Evolutionary conservation across 140 eudicot genomes (phyloP), one percentile per base, ranked within the genome.

Genomic region (Erigeron philadelphicus): DNA sequence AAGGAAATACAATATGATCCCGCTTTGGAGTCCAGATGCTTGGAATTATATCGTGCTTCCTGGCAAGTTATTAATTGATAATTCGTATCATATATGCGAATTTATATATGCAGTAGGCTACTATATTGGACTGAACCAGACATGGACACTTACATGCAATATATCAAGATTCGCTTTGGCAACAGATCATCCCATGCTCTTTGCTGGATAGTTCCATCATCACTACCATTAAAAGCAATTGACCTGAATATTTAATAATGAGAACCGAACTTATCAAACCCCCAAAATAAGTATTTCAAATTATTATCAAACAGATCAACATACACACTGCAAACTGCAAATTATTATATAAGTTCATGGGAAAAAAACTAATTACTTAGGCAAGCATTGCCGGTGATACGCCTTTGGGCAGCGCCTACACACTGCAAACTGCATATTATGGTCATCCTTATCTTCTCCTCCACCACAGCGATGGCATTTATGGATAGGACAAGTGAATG

Each of bases 341-440:
- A 18, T 74, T 65, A 12, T 25, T 62, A 45, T 44, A n/a, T 11
- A 31, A 52, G 56, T 10, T 38, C 3, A 67, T 42, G 57, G 70
- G 41, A 15, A 15, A 73, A 31, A 68, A 11, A 9, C 3, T 63
- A 11, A 31, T 71, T 45, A 90, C 97, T 75, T 84, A 68, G 97
- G 97, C 73, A 90, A 80, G 77, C 97, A 90, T 80, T 82, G 84
- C 11, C 95, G 79, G 75, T 90, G 97, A 77, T 85, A 90, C 59
- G 95, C 83, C 72, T 73, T 85, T 25, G 97, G 97, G 78, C 96
- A 90, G 73, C 97, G 95, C 76, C 95, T 85, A 67, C 97, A 87
- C 19, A 88, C 68, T 15, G 96, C 97, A 79, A 90, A 88, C 57
- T 88, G 94, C 81, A 88, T 73, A 3, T 78, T 88, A 31, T 38